Base-by-base conservation (phyloP, 352 stramenopile genomes). In the Thalassiosira hispida region DNA sequence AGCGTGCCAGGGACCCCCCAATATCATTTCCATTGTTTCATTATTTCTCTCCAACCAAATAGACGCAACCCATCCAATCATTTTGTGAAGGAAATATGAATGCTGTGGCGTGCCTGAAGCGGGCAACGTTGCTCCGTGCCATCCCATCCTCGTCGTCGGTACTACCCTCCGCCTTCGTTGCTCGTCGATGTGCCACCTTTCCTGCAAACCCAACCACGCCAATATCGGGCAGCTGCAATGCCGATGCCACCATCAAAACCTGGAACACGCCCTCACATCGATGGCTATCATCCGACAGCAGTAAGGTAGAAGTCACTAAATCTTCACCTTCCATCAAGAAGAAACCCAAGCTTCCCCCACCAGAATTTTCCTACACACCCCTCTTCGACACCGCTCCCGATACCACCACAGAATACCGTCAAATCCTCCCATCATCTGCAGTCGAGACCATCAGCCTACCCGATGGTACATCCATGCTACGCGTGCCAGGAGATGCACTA, bases 331-430 rank as follows among this genome's bases (percentile, higher is more conserved):
- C 55, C 49, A 53, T 53, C 40, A 67, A 38, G n/a, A 83, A 77
- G 55, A 77, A 73, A 53, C 20, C 27, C 0, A 81, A 78, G 38
- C 16, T 52, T 12, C 46, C 79, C 11, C 63, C 83, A 18, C 67
- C 76, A n/a, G 11, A 56, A 42, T 92, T 88, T 64, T 51, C 77
- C 7, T 89, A 91, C 65, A 81, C 84, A 14, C 84, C 86, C 14
- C 68, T 93, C 4, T 91, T 93, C 68, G 68, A 91, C 62, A 66
- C 46, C 4, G 71, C 47, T 33, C 76, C 69, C 5, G 67, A 80
- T 27, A 73, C 73, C 42, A 63, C 51, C 18, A 79, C 73, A 5
- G 72, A 89, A 74, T 92, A 88, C 53, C 77, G 75, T 18, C 83
- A 89, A 84, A 77, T 90, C 60, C 35, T 78, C 16, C 74, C 73